Percentiles rank a stretch among this genome's conserved stretches.
Conservation (phyloP, 2,329 filamentous ascomycete species). For the Trichoderma sp. region DNA sequence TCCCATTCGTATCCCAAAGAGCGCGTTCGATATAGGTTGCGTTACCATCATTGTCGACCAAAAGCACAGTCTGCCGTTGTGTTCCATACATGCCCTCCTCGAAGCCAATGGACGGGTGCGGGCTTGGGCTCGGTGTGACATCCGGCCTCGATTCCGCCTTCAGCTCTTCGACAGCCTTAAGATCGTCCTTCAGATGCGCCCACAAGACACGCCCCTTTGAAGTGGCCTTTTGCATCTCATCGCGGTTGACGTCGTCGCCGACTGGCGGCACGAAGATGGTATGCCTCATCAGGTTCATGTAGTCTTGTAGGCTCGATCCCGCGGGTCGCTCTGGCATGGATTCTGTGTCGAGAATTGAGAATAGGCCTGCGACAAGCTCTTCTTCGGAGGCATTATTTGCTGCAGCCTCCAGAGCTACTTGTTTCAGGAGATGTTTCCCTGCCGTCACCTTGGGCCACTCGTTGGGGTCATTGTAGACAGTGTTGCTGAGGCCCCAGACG, state of each 20-base stretch:
- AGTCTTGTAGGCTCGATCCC: constrained; percentile 49
- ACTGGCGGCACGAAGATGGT: constrained; percentile 61
- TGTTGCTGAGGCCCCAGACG: constrained; percentile 61
- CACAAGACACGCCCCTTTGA: constrained; percentile 38
- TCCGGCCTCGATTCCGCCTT: constrained; percentile 39
- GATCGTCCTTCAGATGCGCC: constrained; percentile 36
- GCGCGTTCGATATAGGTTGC: constrained; percentile 58
- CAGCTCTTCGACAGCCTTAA: constrained; percentile 36
- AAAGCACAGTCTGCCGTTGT: constrained; percentile 60
- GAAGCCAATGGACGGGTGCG: constrained; percentile 39
- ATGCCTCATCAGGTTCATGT: constrained; percentile 52
- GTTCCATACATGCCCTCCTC: constrained; percentile 62
- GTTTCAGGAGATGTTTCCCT: constrained; percentile 47
- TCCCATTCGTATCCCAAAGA: constrained; percentile 57
- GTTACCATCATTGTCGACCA: constrained; percentile 62
- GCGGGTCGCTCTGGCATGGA: constrained; percentile 46
- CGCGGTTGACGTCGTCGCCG: constrained; percentile 45
- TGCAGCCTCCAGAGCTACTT: constrained; percentile 41
- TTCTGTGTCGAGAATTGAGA: constrained; percentile 54
- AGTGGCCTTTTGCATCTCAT: constrained; percentile 43
- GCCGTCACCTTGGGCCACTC: constrained; percentile 60
- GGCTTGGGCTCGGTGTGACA: constrained; percentile 27
- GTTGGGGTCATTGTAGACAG: constrained; percentile 50
- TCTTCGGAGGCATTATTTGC: constrained; percentile 41
- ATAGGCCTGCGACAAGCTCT: constrained; percentile 50